Evolutionary conservation across 2,329 filamentous ascomycete genomes (phyloP).

Genomic region (Sarocladiaceae sp.): DNA sequence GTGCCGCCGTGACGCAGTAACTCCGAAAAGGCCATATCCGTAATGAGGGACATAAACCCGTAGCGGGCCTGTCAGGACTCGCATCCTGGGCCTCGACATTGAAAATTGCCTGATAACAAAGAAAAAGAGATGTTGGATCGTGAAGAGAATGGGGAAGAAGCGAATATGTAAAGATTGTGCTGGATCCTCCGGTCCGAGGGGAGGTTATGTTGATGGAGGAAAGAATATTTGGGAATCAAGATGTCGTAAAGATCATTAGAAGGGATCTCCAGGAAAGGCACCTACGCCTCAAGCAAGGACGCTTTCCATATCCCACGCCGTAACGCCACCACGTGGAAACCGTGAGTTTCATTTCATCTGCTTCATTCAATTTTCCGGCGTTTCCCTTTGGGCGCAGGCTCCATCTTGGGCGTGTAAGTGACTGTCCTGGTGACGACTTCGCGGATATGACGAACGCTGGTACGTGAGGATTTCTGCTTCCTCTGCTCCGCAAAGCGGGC

Average conservation of each 20-base stretch:
- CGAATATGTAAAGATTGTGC: neutral
- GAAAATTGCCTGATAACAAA: neutral
- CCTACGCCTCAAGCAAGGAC: neutral
- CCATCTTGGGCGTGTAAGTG: constrained; percentile 82
- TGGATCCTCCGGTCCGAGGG: neutral
- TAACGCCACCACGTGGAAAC: constrained; percentile 6
- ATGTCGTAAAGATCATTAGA: constrained; percentile 11
- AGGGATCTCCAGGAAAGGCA: neutral
- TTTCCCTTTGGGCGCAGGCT: constrained; percentile 89
- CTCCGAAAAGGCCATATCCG: neutral
- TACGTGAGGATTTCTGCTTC: constrained; percentile 53
- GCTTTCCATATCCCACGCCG: neutral
- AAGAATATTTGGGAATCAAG: constrained; percentile 7
- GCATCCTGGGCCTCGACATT: neutral
- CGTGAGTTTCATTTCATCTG: neutral
- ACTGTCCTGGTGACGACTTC: constrained; percentile 94
- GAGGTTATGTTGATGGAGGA: neutral
- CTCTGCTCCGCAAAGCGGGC: constrained; percentile 57
- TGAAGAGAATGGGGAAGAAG: neutral
- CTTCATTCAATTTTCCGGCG: constrained; percentile 64
- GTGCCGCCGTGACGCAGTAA: constrained; percentile 5
- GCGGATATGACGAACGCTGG: constrained; percentile 66
- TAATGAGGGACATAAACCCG: neutral
- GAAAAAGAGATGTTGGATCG: neutral
- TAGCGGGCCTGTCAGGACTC: neutral